Conservation (phyloP, 2,329 filamentous ascomycete genomes). For the Waltergamsia citrina region DNA sequence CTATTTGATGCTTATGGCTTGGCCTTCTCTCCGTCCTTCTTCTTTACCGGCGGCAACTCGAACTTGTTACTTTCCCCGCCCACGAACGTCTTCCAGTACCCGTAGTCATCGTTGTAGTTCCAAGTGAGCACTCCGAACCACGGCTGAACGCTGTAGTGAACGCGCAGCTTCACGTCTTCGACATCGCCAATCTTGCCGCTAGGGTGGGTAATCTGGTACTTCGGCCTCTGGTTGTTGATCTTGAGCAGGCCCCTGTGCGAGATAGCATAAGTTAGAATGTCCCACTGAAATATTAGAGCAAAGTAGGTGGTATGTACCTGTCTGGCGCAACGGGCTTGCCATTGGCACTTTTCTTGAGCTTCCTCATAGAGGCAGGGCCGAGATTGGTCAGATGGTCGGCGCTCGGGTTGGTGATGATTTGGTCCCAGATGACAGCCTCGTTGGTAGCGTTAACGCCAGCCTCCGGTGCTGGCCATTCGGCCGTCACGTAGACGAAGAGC, state of each 20-base stretch:
- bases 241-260: constrained; percentile 53
- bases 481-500: constrained; percentile 91
- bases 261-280: constrained; percentile 1
- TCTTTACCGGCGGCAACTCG: constrained; percentile 55
- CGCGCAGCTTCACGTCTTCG: constrained; percentile 63
- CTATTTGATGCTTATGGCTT: too few species aligned
- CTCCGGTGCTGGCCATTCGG: constrained; percentile 47
- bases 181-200: constrained; percentile 66
- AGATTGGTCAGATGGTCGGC: constrained; percentile 54
- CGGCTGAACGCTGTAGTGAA: constrained; percentile 96
- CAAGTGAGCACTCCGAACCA: constrained; percentile 88
- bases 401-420: constrained; percentile 72
- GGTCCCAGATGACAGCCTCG: constrained; percentile 90
- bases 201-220: constrained; percentile 95
- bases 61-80: constrained; percentile 59
- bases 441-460: constrained; percentile 34
- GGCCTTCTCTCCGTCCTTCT: constrained; percentile 28
- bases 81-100: constrained; percentile 54
- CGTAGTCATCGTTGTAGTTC: constrained; percentile 46
- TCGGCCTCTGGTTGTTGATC: constrained; percentile 78
- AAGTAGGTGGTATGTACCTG: constrained; percentile 27
- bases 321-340: constrained; percentile 52
- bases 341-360: constrained; percentile 47
- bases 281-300: not conserved
- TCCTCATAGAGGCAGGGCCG: constrained; percentile 50